phyloP scores from a whole-genome alignment of 495 filamentous ascomycete species.

The Annulohypoxylon moriforme region DNA sequence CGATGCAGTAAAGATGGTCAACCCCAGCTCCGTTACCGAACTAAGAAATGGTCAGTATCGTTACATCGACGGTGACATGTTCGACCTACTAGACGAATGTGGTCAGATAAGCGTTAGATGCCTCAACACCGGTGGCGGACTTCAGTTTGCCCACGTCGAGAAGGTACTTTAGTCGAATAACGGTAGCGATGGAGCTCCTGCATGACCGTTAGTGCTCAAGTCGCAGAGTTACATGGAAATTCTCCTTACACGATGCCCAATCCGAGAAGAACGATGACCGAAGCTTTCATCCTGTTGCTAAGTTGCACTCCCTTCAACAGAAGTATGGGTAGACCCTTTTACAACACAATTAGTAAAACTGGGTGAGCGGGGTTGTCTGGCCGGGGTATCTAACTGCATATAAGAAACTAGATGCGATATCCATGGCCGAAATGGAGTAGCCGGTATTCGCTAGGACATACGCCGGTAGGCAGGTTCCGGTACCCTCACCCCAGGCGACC shows the following conservation, averaged over 20 bases:
- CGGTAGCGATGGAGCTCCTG: slow-evolving; percentile 17
- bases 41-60: neutral
- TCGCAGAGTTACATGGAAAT: no score
- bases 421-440: slow-evolving; percentile 7
- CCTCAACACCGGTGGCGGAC: neutral
- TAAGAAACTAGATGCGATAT: slow-evolving; percentile 17
- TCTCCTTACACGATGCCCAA: slow-evolving; percentile 1
- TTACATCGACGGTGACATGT: neutral
- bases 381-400: slow-evolving; percentile 13
- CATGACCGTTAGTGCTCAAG: neutral
- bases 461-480: slow-evolving; percentile 9
- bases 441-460: slow-evolving; percentile 9
- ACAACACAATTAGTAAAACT: neutral
- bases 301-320: slow-evolving; percentile 13
- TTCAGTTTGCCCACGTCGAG: slow-evolving; percentile 10
- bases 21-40: slow-evolving; percentile 7
- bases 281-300: neutral
- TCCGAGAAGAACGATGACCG: slow-evolving; percentile 6
- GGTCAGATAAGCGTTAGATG: slow-evolving; percentile 6
- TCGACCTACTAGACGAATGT: slow-evolving; percentile 12
- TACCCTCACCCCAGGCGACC: slow-evolving; percentile 9
- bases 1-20: slow-evolving; percentile 5
- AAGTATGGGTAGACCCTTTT: slow-evolving; percentile 2
- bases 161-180: slow-evolving; percentile 13
- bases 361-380: neutral